phyloP scores from a whole-genome alignment of 768 basidiomycete genomes.

The Pluteus cervinus region DNA sequence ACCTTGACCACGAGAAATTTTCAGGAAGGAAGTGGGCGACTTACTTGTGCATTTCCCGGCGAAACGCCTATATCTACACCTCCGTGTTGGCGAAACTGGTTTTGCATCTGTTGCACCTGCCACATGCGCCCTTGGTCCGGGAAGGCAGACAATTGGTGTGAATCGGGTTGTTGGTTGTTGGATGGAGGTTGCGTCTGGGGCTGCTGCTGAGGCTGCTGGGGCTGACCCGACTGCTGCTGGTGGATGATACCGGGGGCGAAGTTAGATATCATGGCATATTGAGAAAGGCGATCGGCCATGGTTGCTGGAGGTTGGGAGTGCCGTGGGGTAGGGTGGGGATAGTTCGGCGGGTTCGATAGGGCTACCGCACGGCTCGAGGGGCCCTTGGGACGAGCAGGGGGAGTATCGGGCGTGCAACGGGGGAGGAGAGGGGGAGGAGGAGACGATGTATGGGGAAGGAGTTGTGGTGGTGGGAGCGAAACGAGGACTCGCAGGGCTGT shows the following conservation, averaged over 20 bases:
- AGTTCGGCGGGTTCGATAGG: conserved; percentile 19
- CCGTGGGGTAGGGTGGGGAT: conserved; percentile 17
- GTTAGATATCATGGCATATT: conserved; percentile 50
- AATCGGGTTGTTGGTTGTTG: conserved; percentile 30
- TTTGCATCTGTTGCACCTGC: conserved; percentile 46
- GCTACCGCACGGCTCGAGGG: conserved; percentile 18
- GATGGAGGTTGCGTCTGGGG: conserved; percentile 34
- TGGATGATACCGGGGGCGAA: conserved; percentile 39
- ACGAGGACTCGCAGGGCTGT: conserved; percentile 41
- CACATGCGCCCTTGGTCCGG: conserved; percentile 50
- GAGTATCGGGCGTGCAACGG: conserved; percentile 16
- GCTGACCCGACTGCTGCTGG: conserved; percentile 40
- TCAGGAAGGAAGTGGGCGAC: conserved; percentile 20
- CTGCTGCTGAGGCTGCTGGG: conserved; percentile 32
- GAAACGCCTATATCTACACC: conserved; percentile 31
- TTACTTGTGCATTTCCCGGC: conserved; percentile 42
- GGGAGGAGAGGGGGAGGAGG: conserved; percentile 18
- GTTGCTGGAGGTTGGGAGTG: conserved; percentile 18
- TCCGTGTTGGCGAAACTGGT: conserved; percentile 33
- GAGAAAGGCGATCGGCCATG: conserved; percentile 59
- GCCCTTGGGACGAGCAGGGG: conserved; percentile 13
- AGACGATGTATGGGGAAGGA: conserved; percentile 17
- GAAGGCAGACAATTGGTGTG: conserved; percentile 36
- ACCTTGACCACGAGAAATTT: conserved; percentile 3
- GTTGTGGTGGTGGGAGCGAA: conserved; percentile 57